Evolutionary conservation across 495 filamentous ascomycete species (phyloP).

Genomic region (Xanthoparmelia taractica): DNA sequence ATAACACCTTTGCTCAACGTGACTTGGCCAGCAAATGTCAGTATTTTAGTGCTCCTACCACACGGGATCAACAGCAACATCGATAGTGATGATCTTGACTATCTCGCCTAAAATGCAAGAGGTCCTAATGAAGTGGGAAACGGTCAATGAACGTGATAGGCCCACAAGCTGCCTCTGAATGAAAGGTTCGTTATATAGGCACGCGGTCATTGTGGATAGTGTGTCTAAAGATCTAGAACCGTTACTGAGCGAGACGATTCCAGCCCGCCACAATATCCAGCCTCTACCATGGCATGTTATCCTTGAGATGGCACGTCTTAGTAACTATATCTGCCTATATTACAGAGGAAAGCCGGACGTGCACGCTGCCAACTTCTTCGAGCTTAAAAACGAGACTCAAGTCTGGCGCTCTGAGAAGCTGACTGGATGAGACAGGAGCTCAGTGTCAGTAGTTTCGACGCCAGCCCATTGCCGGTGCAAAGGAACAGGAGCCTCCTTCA

Average conservation of each 20-base stretch:
- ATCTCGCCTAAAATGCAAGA: background rate
- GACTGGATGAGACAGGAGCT: background rate
- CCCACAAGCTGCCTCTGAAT: background rate
- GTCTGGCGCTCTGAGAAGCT: background rate
- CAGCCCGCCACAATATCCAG: background rate
- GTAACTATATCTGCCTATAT: background rate
- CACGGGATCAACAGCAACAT: background rate
- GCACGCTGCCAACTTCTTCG: background rate
- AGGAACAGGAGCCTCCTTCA: background rate
- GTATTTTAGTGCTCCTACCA: background rate
- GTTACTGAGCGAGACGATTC: background rate
- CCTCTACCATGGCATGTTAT: background rate
- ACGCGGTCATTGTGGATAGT: background rate
- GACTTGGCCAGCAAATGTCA: background rate
- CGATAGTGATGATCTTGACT: background rate
- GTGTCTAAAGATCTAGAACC: background rate
- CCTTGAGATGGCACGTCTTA: background rate
- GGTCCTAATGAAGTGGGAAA: background rate
- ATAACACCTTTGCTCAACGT: background rate
- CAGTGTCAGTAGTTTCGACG: background rate
- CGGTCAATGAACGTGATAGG: background rate
- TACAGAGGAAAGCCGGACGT: no score
- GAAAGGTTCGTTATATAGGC: background rate
- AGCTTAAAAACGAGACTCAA: background rate
- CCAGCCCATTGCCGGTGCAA: background rate